A percentile compares a stretch with the other conserved stretches of the same genome.
Conservation (phyloP, 345 rosid species). For the Aegle marmelos region DNA sequence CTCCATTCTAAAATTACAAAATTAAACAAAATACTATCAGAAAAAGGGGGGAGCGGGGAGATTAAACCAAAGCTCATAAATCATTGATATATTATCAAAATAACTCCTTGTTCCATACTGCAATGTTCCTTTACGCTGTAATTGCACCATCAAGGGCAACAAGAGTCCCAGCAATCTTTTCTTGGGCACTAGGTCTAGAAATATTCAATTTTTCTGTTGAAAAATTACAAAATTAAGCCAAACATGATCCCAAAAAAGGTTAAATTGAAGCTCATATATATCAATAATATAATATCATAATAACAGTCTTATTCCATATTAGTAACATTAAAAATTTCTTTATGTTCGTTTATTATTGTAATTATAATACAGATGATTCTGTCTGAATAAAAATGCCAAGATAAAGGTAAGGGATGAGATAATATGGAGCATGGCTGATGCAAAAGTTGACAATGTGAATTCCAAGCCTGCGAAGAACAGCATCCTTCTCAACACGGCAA, state of each 20-base stretch:
- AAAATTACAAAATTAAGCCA: neutral
- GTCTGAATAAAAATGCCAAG: constrained; percentile 11
- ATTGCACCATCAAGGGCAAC: neutral
- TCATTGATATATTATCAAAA: no score
- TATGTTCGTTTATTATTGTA: no score
- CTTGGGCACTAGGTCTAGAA: neutral
- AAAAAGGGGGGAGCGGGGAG: no score
- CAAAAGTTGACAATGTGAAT: constrained; percentile 7
- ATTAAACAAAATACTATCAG: neutral
- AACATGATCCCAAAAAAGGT: no score
- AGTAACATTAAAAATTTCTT: no score
- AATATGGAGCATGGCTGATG: neutral
- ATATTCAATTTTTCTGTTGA: neutral
- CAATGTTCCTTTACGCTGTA: neutral
- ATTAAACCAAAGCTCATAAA: no score
- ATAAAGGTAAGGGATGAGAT: constrained; percentile 13
- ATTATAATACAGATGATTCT: neutral
- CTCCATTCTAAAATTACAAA: neutral
- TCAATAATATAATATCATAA: no score
- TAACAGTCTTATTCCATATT: no score
- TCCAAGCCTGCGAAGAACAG: neutral
- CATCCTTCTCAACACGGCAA: neutral
- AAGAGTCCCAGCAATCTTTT: neutral
- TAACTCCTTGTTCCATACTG: no score
- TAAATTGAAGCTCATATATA: no score